phyloP scores from a whole-genome alignment of 345 rosid species.

The Adansonia digitata region DNA sequence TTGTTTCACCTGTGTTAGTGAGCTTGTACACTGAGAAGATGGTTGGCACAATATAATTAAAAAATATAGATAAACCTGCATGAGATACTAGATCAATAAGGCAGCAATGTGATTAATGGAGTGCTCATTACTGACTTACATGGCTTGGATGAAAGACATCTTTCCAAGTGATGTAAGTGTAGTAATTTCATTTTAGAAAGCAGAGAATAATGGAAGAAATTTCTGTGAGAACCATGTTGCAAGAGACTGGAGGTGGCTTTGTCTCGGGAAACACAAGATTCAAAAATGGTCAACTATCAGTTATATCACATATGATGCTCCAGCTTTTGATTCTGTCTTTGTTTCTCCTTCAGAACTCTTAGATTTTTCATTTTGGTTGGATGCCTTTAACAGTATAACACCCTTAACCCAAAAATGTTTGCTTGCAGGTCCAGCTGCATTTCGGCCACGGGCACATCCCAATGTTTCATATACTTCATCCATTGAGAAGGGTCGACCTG shows the following conservation, averaged over 20 bases:
- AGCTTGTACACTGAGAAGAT: background rate
- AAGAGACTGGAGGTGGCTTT: background rate
- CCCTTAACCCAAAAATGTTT: conserved; percentile 14
- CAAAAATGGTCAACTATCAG: background rate
- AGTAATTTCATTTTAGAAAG: conserved; percentile 2
- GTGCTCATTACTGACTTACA: background rate
- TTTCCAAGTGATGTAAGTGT: background rate
- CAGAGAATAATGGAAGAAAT: conserved; percentile 9
- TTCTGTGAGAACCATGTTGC: background rate
- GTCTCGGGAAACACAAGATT: background rate
- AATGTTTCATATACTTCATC: conserved; percentile 54
- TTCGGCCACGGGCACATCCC: conserved; percentile 82
- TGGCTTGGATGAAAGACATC: background rate
- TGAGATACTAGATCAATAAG: background rate
- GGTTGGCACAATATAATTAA: background rate
- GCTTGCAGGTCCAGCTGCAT: conserved; percentile 94
- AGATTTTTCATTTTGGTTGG: background rate
- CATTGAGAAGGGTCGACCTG: conserved; percentile 94
- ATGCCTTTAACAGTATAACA: background rate
- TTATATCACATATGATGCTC: background rate
- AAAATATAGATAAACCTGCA: background rate
- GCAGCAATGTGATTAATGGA: background rate
- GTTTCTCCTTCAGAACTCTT: conserved; percentile 11
- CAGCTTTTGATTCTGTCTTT: background rate
- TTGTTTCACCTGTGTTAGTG: conserved; percentile 1